A percentile compares a stretch with the other conserved stretches of the same genome.
phyloP scores from a whole-genome alignment of 2,329 filamentous ascomycete genomes.

The Cytospora piceae region DNA sequence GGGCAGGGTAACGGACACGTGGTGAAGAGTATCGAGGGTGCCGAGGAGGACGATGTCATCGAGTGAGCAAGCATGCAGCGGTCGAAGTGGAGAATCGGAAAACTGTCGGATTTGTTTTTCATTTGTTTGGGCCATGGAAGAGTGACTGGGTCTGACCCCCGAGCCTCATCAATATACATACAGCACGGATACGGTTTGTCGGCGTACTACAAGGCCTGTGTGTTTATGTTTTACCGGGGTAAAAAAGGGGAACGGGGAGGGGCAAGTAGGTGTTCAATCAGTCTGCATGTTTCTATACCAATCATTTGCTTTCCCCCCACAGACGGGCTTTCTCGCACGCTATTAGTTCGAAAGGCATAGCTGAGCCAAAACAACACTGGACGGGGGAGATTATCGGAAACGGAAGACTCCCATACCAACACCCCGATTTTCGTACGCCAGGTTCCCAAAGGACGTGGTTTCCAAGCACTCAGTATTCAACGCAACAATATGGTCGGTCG shows the following conservation, averaged over 20 bases:
- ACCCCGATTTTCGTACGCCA: background rate
- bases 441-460: too few species aligned
- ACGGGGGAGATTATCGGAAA: background rate
- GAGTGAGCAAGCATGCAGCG: constrained; percentile 1
- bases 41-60: constrained; percentile 25
- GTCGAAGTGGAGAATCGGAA: background rate
- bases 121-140: background rate
- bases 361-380: background rate
- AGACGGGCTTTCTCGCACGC: background rate
- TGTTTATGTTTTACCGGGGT: background rate
- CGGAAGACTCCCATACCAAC: background rate
- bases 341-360: background rate
- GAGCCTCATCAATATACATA: background rate
- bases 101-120: background rate
- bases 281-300: background rate
- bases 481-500: too few species aligned
- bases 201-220: constrained; percentile 1
- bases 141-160: background rate
- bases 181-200: background rate
- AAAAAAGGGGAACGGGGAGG: background rate
- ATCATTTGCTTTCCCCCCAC: background rate
- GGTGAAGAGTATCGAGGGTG: constrained; percentile 18
- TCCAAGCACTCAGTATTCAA: too few species aligned
- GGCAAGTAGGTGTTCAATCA: constrained; percentile 2
- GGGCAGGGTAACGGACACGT: constrained; percentile 23